These are phyloP conservation scores for Anaeramoeba flamelloides DNA, from an alignment of 78 protist genomes.

Conservation along the genomic window DNA sequence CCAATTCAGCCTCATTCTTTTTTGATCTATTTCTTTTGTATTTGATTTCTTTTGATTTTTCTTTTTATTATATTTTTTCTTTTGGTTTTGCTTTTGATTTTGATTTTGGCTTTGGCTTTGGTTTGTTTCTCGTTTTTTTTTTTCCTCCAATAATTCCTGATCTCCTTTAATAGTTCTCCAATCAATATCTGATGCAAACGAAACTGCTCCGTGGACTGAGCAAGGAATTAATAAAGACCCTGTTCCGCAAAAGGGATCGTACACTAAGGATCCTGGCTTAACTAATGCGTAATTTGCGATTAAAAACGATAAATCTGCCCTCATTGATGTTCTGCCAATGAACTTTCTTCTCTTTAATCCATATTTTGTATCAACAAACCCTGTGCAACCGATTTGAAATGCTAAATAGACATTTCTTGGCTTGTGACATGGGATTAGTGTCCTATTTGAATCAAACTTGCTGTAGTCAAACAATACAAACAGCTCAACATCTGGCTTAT, in stretches of 20 bases:
- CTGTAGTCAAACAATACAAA: neutral
- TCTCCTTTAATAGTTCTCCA: neutral
- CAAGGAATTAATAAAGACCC: neutral
- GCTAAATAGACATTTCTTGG: neutral
- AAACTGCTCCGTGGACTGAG: neutral
- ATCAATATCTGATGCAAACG: neutral
- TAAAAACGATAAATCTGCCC: neutral
- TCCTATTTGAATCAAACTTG: neutral
- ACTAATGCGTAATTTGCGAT: neutral
- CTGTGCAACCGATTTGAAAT: neutral
- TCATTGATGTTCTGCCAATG: neutral
- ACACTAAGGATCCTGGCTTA: neutral
- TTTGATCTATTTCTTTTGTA: too few species aligned
- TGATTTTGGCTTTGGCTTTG: neutral
- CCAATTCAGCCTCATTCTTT: too few species aligned
- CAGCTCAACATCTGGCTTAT: neutral
- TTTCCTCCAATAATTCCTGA: too few species aligned
- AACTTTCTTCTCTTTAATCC: neutral
- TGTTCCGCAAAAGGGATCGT: neutral
- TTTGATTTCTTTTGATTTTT: neutral
- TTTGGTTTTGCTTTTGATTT: neutral
- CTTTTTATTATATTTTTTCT: neutral
- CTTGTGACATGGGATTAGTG: neutral
- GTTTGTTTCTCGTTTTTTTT: neutral
- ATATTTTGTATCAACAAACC: neutral